Percentiles rank a stretch among this genome's conserved stretches.
Evolutionary conservation across 2,329 filamentous ascomycete genomes (phyloP).

Genomic region (Raffaelea arxii): DNA sequence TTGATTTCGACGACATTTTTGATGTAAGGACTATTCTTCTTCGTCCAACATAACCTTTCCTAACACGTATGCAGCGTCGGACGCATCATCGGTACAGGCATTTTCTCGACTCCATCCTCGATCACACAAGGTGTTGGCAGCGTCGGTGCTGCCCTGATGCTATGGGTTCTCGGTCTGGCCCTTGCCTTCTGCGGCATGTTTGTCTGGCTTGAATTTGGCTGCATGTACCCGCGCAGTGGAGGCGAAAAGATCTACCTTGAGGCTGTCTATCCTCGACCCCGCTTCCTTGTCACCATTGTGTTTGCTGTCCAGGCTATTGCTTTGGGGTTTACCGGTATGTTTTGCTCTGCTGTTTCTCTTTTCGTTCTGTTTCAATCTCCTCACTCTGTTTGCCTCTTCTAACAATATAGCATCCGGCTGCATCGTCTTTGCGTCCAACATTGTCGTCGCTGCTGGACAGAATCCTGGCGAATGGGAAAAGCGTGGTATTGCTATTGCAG

Average conservation of each 20-base stretch:
- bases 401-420: conserved; percentile 10
- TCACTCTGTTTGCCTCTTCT: too few species aligned
- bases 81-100: conserved; percentile 21
- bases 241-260: conserved; percentile 61
- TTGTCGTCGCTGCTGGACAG: conserved; percentile 41
- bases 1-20: conserved; percentile 13
- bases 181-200: conserved; percentile 49
- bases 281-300: conserved; percentile 49
- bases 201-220: conserved; percentile 54
- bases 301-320: conserved; percentile 32
- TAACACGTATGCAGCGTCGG: conserved; percentile 6
- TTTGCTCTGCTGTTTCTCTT: background rate
- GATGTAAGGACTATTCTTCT: conserved; percentile 5
- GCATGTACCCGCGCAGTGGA: conserved; percentile 51
- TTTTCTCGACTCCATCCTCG: conserved; percentile 45
- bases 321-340: conserved; percentile 10
- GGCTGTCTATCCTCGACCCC: conserved; percentile 48
- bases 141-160: conserved; percentile 33
- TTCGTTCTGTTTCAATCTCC: background rate
- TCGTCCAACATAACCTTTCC: too few species aligned
- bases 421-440: conserved; percentile 19
- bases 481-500: conserved; percentile 45
- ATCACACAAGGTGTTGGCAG: conserved; percentile 43
- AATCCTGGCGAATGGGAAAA: conserved; percentile 43
- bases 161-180: conserved; percentile 27